These are phyloP conservation scores for Nakazawaea sp. DNA, from an alignment of 805 yeast species.

Conservation along the genomic window DNA sequence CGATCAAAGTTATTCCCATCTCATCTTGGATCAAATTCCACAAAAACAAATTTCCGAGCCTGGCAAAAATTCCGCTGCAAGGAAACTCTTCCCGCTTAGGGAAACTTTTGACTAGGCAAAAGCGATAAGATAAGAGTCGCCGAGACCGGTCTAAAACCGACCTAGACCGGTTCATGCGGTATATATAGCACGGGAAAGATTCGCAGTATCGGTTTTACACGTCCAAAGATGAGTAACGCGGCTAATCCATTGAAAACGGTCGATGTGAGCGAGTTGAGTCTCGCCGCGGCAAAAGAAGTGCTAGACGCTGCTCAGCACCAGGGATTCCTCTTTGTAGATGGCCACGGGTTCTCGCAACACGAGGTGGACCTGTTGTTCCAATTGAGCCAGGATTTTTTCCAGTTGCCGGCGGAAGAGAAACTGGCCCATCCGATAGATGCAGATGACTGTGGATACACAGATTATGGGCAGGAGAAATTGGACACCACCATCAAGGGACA, in stretches of 20 bases:
- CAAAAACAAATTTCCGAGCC: too few species aligned
- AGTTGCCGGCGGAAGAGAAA: conserved; percentile 27
- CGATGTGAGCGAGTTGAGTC: conserved; percentile 28
- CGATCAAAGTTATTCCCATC: too few species aligned
- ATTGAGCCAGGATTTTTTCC: conserved; percentile 31
- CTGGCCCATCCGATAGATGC: conserved; percentile 27
- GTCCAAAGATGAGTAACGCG: too few species aligned
- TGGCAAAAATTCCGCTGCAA: too few species aligned
- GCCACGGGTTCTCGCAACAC: conserved; percentile 38
- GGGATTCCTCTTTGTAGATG: conserved; percentile 46
- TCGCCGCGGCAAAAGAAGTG: conserved; percentile 28
- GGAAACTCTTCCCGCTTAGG: too few species aligned
- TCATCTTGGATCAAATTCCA: too few species aligned
- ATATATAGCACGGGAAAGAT: too few species aligned
- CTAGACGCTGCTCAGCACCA: conserved; percentile 41
- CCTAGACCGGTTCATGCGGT: too few species aligned
- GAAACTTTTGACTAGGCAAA: too few species aligned
- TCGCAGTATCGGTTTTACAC: too few species aligned
- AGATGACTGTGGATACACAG: conserved; percentile 54
- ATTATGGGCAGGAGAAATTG: conserved; percentile 46
- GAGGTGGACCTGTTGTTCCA: conserved; percentile 32
- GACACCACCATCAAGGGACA: conserved; percentile 17
- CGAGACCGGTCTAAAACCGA: too few species aligned
- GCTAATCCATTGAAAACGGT: conserved; percentile 39
- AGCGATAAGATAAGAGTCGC: too few species aligned